Conservation (phyloP, 2,329 filamentous ascomycete species). For the Aureobasidium mangrovei region DNA sequence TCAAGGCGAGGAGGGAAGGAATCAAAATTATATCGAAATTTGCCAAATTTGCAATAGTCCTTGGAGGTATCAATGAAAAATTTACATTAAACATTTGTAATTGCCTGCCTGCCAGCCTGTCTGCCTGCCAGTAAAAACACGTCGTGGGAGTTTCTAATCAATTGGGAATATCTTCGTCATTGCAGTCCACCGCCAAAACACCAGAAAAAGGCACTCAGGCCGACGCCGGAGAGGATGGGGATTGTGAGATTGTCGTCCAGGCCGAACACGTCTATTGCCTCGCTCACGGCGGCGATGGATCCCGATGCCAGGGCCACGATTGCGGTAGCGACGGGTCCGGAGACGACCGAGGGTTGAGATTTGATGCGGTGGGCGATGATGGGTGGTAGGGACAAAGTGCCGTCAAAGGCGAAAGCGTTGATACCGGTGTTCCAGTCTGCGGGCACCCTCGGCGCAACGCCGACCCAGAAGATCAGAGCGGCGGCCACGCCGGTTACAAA, state of each 20-base stretch:
- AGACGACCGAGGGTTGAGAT: slow-evolving; percentile 38
- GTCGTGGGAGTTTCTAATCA: no score
- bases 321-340: slow-evolving; percentile 63
- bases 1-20: no score
- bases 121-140: no score
- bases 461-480: slow-evolving; percentile 81
- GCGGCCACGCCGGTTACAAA: slow-evolving; percentile 75
- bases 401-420: slow-evolving; percentile 73
- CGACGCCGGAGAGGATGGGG: slow-evolving; percentile 78
- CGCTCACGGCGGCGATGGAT: slow-evolving; percentile 78
- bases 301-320: slow-evolving; percentile 81
- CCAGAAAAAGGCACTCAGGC: slow-evolving; percentile 86
- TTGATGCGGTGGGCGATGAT: slow-evolving; percentile 21
- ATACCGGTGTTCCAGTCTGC: slow-evolving; percentile 30
- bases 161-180: neutral
- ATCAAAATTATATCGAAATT: no score
- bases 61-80: neutral
- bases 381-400: slow-evolving; percentile 59
- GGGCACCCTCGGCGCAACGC: slow-evolving; percentile 53
- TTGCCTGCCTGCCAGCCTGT: no score
- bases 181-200: slow-evolving; percentile 52
- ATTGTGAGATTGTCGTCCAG: slow-evolving; percentile 98
- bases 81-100: no score
- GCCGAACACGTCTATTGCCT: slow-evolving; percentile 82
- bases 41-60: neutral